These are phyloP conservation scores for Bretschneidera sinensis DNA, from an alignment of 345 rosid species.

Conservation along the genomic window DNA sequence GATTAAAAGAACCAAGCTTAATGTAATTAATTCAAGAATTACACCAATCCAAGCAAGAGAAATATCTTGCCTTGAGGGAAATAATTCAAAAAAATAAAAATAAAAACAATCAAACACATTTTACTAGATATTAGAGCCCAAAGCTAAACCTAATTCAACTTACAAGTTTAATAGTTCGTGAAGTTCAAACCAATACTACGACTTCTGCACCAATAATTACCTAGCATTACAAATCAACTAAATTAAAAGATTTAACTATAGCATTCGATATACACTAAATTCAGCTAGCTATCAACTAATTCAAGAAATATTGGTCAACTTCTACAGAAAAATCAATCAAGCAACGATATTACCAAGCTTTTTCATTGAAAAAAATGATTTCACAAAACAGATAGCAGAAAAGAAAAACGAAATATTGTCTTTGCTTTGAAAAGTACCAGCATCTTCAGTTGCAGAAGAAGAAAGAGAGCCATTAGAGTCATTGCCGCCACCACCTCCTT, in stretches of 20 bases:
- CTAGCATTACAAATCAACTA: neutral
- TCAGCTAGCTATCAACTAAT: neutral
- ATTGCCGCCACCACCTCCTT: conserved; percentile 39
- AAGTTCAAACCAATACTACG: too few relatives aligned
- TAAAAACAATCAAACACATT: neutral
- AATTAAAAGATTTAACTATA: neutral
- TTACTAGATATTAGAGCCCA: too few relatives aligned
- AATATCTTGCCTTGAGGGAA: too few relatives aligned
- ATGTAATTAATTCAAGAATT: neutral
- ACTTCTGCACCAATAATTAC: too few relatives aligned
- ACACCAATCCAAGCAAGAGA: neutral
- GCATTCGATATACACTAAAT: neutral
- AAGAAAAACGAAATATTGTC: neutral
- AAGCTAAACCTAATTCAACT: too few relatives aligned
- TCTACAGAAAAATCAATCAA: neutral
- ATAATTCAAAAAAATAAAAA: too few relatives aligned
- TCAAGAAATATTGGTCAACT: neutral
- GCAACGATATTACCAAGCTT: neutral
- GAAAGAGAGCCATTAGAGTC: conserved; percentile 29
- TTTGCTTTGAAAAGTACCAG: conserved; percentile 31
- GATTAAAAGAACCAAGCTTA: neutral
- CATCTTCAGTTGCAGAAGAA: conserved; percentile 41
- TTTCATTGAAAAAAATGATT: too few relatives aligned
- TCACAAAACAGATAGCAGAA: neutral
- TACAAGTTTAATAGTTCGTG: too few relatives aligned